Percentiles rank a stretch among this genome's conserved stretches.
Evolutionary conservation across 305 asterid species (phyloP).

Genomic region (Fraxinus xanthoxyloides): DNA sequence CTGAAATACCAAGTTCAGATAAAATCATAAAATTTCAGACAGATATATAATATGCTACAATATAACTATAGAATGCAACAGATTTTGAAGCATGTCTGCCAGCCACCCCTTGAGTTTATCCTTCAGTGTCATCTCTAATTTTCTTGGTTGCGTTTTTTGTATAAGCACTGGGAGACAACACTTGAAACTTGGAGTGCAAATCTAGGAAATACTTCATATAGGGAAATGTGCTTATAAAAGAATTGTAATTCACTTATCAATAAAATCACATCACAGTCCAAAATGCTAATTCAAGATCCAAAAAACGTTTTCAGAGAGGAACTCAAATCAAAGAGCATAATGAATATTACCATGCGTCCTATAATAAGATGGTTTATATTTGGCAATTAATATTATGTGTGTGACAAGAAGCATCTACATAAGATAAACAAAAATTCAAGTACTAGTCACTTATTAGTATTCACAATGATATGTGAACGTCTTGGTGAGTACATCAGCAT

Average conservation of each 20-base stretch:
- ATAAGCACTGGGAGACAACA: conserved; percentile 1
- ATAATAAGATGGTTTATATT: not conserved
- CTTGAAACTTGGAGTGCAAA: conserved; percentile 11
- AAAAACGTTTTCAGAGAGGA: not conserved
- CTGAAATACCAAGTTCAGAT: conserved; percentile 44
- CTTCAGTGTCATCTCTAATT: not conserved
- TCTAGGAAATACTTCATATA: not conserved
- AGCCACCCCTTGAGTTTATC: not conserved
- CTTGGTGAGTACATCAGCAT: conserved; percentile 10
- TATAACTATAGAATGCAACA: conserved; percentile 2
- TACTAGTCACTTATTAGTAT: not conserved
- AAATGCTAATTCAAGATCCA: not conserved
- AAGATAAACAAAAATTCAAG: conserved; percentile 1
- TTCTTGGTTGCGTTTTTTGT: not conserved
- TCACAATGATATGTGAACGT: not conserved
- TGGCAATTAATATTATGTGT: not conserved
- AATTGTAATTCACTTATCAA: not conserved
- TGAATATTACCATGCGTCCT: not conserved
- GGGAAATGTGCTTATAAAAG: not conserved
- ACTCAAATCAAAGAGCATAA: not conserved
- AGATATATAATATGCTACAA: not conserved
- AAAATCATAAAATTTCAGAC: conserved; percentile 4
- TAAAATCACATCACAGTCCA: conserved; percentile 4
- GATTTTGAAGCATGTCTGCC: not conserved
- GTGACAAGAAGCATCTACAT: not conserved